These are phyloP conservation scores for Aspergillus sergii DNA, from an alignment of 2,329 filamentous ascomycete species.

Conservation along the genomic window DNA sequence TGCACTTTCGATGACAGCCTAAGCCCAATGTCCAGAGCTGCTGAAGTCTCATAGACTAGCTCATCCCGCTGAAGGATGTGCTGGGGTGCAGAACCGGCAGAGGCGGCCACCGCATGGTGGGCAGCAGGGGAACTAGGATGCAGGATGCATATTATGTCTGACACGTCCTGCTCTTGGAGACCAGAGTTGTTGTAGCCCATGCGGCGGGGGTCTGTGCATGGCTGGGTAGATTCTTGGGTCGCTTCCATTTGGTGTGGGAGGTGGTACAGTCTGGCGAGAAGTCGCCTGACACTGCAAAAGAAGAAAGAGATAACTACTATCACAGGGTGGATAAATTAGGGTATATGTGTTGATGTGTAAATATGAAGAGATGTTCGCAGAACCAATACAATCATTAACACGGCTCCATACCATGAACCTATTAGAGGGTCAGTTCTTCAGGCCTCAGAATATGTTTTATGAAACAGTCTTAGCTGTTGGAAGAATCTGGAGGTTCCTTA, in stretches of 20 bases:
- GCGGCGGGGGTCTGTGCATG: constrained; percentile 77
- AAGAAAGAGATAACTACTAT: constrained; percentile 19
- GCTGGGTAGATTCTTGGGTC: constrained; percentile 72
- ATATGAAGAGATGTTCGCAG: constrained; percentile 24
- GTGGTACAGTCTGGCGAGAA: constrained; percentile 7
- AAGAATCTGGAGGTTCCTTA: neutral
- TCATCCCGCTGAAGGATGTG: constrained; percentile 61
- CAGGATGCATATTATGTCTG: constrained; percentile 87
- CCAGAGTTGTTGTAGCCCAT: constrained; percentile 79
- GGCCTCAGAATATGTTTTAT: neutral
- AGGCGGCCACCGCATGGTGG: constrained; percentile 67
- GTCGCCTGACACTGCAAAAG: constrained; percentile 1
- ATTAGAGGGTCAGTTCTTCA: constrained; percentile 16
- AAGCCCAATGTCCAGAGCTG: constrained; percentile 69
- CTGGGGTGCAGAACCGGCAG: constrained; percentile 55
- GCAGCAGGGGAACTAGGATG: constrained; percentile 76
- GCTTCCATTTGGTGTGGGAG: constrained; percentile 40
- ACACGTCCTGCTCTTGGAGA: constrained; percentile 77
- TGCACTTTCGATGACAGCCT: constrained; percentile 75
- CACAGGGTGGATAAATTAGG: constrained; percentile 19
- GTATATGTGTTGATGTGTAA: constrained; percentile 21
- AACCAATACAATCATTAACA: constrained; percentile 29
- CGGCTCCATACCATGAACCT: constrained; percentile 21
- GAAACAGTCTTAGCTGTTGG: neutral
- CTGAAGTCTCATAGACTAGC: constrained; percentile 43